Percentiles rank a stretch among this genome's conserved stretches.
These are phyloP conservation scores for Termitomyces sp. DNA, from an alignment of 768 basidiomycete genomes.

Conservation along the genomic window DNA sequence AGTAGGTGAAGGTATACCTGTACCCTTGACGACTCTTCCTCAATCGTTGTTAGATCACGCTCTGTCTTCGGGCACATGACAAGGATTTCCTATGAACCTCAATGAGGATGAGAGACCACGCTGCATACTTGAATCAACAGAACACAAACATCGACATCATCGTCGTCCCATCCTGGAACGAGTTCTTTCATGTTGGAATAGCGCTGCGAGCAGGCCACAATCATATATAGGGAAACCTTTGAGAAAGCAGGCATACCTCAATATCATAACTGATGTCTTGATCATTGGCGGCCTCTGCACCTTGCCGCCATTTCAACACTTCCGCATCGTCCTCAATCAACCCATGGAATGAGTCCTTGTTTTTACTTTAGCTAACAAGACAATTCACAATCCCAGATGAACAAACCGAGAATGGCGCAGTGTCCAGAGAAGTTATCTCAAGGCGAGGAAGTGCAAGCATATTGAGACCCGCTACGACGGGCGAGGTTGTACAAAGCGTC, in stretches of 20 bases:
- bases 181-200: constrained; percentile 35
- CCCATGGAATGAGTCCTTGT: constrained; percentile 11
- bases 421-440: constrained; percentile 9
- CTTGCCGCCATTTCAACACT: neutral
- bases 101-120: neutral
- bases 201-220: constrained; percentile 21
- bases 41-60: constrained; percentile 24
- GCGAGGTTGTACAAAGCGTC: constrained; percentile 8
- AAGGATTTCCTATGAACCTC: constrained; percentile 35
- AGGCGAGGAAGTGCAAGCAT: constrained; percentile 8
- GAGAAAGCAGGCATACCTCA: constrained; percentile 22
- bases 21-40: constrained; percentile 21
- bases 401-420: constrained; percentile 12
- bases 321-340: constrained; percentile 9
- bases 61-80: constrained; percentile 36
- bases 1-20: constrained; percentile 12
- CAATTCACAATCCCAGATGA: neutral
- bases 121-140: neutral
- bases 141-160: constrained; percentile 40
- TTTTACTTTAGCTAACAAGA: neutral
- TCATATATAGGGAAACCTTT: neutral
- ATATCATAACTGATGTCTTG: constrained; percentile 35
- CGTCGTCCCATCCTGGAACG: constrained; percentile 39
- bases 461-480: neutral
- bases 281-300: neutral